Base-by-base conservation (phyloP, 202 grass and related monocot genomes). In the Brachypodium distachyon region DNA sequence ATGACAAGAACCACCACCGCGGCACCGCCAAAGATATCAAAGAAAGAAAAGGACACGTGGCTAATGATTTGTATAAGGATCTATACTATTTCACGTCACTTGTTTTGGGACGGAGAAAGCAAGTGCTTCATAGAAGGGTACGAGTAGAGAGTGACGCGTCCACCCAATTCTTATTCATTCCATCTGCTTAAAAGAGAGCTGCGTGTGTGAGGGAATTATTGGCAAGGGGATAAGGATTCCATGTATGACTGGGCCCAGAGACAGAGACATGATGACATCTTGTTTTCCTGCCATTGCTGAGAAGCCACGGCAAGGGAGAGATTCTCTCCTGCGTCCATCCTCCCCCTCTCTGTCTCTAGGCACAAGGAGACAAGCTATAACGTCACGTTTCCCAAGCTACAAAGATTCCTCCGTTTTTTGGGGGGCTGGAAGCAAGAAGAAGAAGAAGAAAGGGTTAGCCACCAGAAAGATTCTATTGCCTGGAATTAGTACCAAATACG, bases 281-380 rank as follows among this genome's bases (percentile, higher is more conserved):
- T 61, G 67, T 87, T 32, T 21, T 16, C 67, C 39, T 67, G 38
- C 38, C 76, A 46, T 76, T 58, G 81, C 47, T 51, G 55, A 63
- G 52, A 80, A 40, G 76, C 26, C 86, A 84, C 70, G 86, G 36
- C 86, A 63, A 63, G 27, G 29, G 61, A 36, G 46, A 67, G 79
- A 87, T 67, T 53, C 67, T 36, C 42, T 26, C 47, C n/a, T n/a
- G n/a, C n/a, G n/a, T n/a, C n/a, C n/a, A 12, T 71, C 67, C 9
- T 19, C 42, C 17, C 49, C 9, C 27, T 3, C 17, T 9, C 14
- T 63, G 14, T 37, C 46, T 22, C n/a, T 23, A 12, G 37, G 37
- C 12, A 27, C 59, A 83, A 68, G 7, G 18, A 18, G 74, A 83
- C 74, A 80, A 49, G 44, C 36, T 10, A n/a, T n/a, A 63, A 18